Conservation (phyloP, 192 early-diverging fungal genomes). For the Lunasporangiospora selenospora region DNA sequence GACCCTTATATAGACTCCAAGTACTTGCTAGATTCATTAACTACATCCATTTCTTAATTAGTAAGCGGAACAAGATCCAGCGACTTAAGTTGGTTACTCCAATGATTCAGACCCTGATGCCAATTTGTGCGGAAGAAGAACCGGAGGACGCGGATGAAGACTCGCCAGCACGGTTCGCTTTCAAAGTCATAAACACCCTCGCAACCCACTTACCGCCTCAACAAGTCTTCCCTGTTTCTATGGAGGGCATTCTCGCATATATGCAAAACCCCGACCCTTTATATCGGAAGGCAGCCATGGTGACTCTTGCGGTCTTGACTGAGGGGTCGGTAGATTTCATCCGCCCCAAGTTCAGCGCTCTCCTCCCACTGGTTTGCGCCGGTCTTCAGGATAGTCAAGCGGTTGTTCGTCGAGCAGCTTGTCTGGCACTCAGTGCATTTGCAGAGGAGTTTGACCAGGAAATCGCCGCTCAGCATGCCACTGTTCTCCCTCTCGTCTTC, state of each 20-base stretch:
- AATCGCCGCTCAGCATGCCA: slow-evolving; percentile 80
- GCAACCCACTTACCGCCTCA: slow-evolving; percentile 86
- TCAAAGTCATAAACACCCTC: slow-evolving; percentile 76
- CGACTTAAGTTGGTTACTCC: slow-evolving; percentile 83
- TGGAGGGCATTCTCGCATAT: slow-evolving; percentile 75
- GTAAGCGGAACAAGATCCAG: slow-evolving; percentile 83
- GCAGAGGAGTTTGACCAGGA: slow-evolving; percentile 85
- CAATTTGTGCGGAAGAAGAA: slow-evolving; percentile 84
- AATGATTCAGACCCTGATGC: slow-evolving; percentile 81
- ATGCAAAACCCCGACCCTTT: slow-evolving; percentile 79
- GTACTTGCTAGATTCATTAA: neutral
- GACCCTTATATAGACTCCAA: neutral
- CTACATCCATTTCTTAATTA: slow-evolving; percentile 14
- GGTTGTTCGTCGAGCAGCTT: slow-evolving; percentile 83
- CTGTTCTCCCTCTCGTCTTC: slow-evolving; percentile 86
- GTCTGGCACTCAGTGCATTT: slow-evolving; percentile 83
- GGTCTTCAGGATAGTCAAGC: slow-evolving; percentile 84
- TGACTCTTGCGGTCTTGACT: slow-evolving; percentile 75
- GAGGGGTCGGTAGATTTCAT: slow-evolving; percentile 91
- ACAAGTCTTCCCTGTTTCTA: slow-evolving; percentile 85
- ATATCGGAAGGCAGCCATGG: slow-evolving; percentile 87
- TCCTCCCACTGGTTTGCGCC: slow-evolving; percentile 75
- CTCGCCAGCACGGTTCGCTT: slow-evolving; percentile 71
- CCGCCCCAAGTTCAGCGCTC: slow-evolving; percentile 76
- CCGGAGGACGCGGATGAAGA: slow-evolving; percentile 85